Conservation (phyloP, 2,329 filamentous ascomycete species). For the Fusarium tricinctum region DNA sequence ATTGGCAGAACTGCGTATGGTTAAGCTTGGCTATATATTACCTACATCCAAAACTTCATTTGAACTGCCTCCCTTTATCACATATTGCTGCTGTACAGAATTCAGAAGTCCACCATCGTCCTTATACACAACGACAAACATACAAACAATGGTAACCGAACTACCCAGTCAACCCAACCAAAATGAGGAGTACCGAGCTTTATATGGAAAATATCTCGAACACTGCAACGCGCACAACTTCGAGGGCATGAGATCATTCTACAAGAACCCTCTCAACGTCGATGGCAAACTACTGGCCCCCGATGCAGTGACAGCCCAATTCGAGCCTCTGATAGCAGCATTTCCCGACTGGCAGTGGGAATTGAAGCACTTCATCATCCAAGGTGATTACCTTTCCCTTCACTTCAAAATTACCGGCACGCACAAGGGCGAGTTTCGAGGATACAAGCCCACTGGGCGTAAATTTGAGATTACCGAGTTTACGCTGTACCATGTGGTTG, state of each 20-base stretch:
- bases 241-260: constrained; percentile 8
- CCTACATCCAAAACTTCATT: neutral
- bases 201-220: constrained; percentile 15
- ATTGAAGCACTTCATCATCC: neutral
- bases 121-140: neutral
- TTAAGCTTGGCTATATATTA: neutral
- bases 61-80: rapidly evolving
- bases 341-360: constrained; percentile 29
- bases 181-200: neutral
- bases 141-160: constrained; percentile 5
- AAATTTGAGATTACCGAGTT: constrained; percentile 16
- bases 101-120: too few species aligned
- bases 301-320: constrained; percentile 6
- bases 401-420: constrained; percentile 18
- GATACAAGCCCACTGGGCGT: constrained; percentile 10
- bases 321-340: constrained; percentile 8
- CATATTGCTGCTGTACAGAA: too few species aligned
- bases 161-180: neutral
- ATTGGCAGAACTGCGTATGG: too few species aligned
- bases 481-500: constrained; percentile 21
- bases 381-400: constrained; percentile 9
- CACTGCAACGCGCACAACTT: constrained; percentile 23
- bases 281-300: constrained; percentile 8
- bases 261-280: constrained; percentile 6
- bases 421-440: constrained; percentile 8